Conservation (phyloP, 2,329 filamentous ascomycete genomes). For the Aquanectria penicillioides region DNA sequence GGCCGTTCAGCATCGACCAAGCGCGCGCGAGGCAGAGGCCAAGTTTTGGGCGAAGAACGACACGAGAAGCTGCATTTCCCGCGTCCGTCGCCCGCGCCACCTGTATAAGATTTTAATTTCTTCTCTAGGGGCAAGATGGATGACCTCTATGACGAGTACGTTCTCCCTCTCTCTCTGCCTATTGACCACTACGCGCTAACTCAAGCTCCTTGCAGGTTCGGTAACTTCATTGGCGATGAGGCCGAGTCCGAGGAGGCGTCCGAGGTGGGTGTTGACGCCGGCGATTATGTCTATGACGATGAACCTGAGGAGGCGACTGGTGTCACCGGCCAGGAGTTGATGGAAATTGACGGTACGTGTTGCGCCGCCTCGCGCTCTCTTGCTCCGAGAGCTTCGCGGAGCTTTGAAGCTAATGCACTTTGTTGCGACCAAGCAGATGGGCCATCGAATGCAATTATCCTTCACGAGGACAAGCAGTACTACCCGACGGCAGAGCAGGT, state of each 20-base stretch:
- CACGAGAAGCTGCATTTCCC: conserved; percentile 29
- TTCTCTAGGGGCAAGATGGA: conserved; percentile 69
- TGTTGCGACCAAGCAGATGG: conserved; percentile 63
- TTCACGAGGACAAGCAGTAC: conserved; percentile 99
- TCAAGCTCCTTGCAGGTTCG: conserved; percentile 71
- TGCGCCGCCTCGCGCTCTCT: neutral
- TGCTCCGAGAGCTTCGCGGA: too few species aligned
- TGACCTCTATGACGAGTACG: conserved; percentile 94
- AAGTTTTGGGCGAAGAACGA: conserved; percentile 34
- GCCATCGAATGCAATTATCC: conserved; percentile 94
- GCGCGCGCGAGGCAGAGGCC: conserved; percentile 36
- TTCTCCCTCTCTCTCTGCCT: conserved; percentile 2
- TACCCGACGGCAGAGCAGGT: conserved; percentile 98
- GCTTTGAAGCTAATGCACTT: conserved; percentile 23
- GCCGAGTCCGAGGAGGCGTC: conserved; percentile 87
- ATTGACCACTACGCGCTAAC: conserved; percentile 31
- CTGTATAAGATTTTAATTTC: conserved; percentile 25
- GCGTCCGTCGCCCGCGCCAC: conserved; percentile 32
- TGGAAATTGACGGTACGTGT: conserved; percentile 85
- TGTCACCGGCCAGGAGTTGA: conserved; percentile 80
- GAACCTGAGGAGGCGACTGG: conserved; percentile 73
- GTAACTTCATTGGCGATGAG: conserved; percentile 97
- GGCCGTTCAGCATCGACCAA: conserved; percentile 19
- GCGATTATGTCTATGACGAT: conserved; percentile 85
- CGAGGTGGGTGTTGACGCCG: conserved; percentile 76